Conservation (phyloP, 2,329 filamentous ascomycete species). For the Fusarium zealandicum region DNA sequence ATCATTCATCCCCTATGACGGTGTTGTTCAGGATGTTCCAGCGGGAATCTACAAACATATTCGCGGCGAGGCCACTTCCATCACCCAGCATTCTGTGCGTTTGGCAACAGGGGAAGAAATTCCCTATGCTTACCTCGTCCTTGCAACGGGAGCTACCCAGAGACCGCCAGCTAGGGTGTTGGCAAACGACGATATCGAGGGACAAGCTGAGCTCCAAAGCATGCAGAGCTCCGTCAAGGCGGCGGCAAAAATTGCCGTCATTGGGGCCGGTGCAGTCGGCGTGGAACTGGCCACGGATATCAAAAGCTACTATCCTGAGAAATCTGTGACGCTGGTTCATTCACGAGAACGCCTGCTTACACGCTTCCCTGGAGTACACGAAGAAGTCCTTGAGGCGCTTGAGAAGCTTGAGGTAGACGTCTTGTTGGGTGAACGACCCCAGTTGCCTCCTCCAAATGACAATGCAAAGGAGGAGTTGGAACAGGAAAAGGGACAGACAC, state of each 20-base stretch:
- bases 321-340: conserved; percentile 5
- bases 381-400: neutral
- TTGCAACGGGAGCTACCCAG: conserved; percentile 5
- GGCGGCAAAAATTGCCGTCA: neutral
- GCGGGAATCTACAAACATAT: neutral
- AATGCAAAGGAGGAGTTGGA: too few relatives aligned
- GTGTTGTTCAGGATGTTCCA: neutral
- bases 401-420: neutral
- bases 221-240: neutral
- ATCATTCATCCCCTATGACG: conserved; percentile 13
- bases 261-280: conserved; percentile 13
- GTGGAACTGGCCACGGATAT: conserved; percentile 12
- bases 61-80: neutral
- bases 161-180: neutral
- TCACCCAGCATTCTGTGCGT: neutral
- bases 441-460: conserved; percentile 7
- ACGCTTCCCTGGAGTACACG: neutral
- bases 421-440: conserved; percentile 11
- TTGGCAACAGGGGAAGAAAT: neutral
- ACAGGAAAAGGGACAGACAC: too few relatives aligned
- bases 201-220: neutral
- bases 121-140: neutral
- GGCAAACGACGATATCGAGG: neutral
- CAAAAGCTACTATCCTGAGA: conserved; percentile 2
- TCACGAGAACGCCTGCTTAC: conserved; percentile 3